A percentile compares a stretch with the other conserved stretches of the same genome.
Evolutionary conservation across 2,329 filamentous ascomycete genomes (phyloP).

Genomic region (Xylaria sp.): DNA sequence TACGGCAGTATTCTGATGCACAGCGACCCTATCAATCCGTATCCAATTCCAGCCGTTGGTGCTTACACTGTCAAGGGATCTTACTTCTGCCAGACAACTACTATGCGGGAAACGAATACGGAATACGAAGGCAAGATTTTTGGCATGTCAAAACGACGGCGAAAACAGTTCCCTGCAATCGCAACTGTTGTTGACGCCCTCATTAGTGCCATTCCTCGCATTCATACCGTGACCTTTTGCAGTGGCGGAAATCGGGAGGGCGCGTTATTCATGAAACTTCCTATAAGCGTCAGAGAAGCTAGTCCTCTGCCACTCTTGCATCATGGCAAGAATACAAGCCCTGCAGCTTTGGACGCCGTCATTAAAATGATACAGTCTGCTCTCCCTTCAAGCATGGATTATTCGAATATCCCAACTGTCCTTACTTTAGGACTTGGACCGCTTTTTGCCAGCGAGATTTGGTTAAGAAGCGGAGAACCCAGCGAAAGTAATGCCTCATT

Average conservation of each 20-base stretch:
- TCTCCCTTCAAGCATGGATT: slow-evolving; percentile 53
- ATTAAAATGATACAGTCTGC: slow-evolving; percentile 54
- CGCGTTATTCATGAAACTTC: slow-evolving; percentile 77
- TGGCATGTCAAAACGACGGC: slow-evolving; percentile 81
- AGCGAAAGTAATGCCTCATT: slow-evolving; percentile 69
- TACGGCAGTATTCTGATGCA: slow-evolving; percentile 93
- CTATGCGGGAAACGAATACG: slow-evolving; percentile 63
- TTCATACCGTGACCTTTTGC: slow-evolving; percentile 82
- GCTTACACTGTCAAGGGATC: slow-evolving; percentile 74
- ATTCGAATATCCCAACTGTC: slow-evolving; percentile 53
- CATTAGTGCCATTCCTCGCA: slow-evolving; percentile 72
- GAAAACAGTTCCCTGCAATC: slow-evolving; percentile 85
- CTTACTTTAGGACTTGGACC: slow-evolving; percentile 56
- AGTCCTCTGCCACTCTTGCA: slow-evolving; percentile 67
- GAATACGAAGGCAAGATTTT: slow-evolving; percentile 69
- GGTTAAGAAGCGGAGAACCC: slow-evolving; percentile 61
- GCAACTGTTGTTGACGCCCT: slow-evolving; percentile 82
- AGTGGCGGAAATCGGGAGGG: slow-evolving; percentile 90
- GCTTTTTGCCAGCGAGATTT: slow-evolving; percentile 62
- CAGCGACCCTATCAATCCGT: slow-evolving; percentile 76
- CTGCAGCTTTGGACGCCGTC: slow-evolving; percentile 51
- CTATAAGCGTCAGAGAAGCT: slow-evolving; percentile 65
- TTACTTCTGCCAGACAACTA: slow-evolving; percentile 66
- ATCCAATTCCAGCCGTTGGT: slow-evolving; percentile 85
- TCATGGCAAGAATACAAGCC: slow-evolving; percentile 25